Evolutionary conservation across 345 rosid genomes (phyloP).

Genomic region (Corchorus capsularis): DNA sequence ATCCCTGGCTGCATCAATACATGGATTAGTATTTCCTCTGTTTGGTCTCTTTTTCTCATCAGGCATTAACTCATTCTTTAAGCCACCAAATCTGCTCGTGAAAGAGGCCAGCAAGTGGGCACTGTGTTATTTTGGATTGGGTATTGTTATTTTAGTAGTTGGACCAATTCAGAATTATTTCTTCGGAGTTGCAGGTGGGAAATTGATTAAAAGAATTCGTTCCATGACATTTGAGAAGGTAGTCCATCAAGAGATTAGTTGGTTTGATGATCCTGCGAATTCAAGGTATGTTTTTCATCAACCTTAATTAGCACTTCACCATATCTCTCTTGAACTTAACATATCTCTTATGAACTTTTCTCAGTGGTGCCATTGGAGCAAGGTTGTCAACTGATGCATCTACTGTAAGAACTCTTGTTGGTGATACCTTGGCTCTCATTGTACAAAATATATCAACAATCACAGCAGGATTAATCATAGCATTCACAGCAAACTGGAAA

Average conservation of each 20-base stretch:
- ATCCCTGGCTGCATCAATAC: constrained; percentile 55
- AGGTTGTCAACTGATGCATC: constrained; percentile 70
- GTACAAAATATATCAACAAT: constrained; percentile 57
- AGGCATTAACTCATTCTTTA: constrained; percentile 65
- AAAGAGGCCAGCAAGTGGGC: constrained; percentile 73
- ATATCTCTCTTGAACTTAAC: not conserved
- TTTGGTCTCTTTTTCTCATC: constrained; percentile 74
- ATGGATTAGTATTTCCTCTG: constrained; percentile 69
- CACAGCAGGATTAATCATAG: constrained; percentile 46
- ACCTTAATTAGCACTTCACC: not conserved
- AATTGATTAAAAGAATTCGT: constrained; percentile 66
- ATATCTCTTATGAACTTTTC: not conserved
- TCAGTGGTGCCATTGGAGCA: constrained; percentile 69
- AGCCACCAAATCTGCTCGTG: constrained; percentile 39
- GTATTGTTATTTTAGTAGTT: constrained; percentile 30
- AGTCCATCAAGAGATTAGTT: constrained; percentile 80
- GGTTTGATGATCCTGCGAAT: constrained; percentile 82
- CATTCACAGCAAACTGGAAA: constrained; percentile 61
- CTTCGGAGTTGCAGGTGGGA: constrained; percentile 86
- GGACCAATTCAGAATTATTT: constrained; percentile 67
- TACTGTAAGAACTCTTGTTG: constrained; percentile 48
- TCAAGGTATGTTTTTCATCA: constrained; percentile 46
- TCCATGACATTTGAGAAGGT: constrained; percentile 69
- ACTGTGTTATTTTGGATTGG: constrained; percentile 45
- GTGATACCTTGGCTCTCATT: constrained; percentile 54